Evolutionary conservation across 1,284 basidiomycete genomes (phyloP).

Genomic region (Baeospora myosura): DNA sequence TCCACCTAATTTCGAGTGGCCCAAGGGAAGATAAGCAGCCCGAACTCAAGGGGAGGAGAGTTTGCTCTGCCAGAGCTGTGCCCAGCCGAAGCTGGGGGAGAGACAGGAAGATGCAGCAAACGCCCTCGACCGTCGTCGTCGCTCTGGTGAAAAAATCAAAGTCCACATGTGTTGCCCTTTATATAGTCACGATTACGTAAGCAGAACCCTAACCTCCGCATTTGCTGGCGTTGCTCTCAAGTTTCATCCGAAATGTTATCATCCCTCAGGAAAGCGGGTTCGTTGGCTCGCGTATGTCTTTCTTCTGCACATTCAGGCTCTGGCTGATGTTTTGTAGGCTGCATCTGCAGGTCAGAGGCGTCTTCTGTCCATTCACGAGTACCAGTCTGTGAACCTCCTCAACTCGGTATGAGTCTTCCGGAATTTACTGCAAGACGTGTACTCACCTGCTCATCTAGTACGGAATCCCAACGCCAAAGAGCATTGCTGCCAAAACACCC

Average conservation of each 20-base stretch:
- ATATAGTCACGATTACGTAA: too few relatives aligned
- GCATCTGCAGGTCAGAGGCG: conserved; percentile 80
- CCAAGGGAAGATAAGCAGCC: conserved; percentile 43
- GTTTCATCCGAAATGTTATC: conserved; percentile 41
- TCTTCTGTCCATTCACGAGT: conserved; percentile 96
- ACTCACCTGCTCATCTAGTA: conserved; percentile 48
- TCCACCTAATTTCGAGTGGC: conserved; percentile 72
- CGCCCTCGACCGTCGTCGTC: conserved; percentile 62
- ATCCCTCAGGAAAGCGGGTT: conserved; percentile 52
- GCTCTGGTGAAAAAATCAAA: conserved; percentile 39
- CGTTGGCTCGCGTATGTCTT: conserved; percentile 52
- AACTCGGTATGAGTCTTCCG: conserved; percentile 66
- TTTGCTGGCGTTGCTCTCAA: conserved; percentile 2
- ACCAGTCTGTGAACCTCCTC: conserved; percentile 92
- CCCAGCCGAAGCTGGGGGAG: conserved; percentile 45
- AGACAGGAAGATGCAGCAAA: conserved; percentile 55
- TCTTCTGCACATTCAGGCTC: not conserved
- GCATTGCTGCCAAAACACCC: conserved; percentile 80
- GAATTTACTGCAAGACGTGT: conserved; percentile 9
- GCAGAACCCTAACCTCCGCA: too few relatives aligned
- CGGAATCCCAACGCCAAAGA: conserved; percentile 93
- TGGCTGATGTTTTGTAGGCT: conserved; percentile 29
- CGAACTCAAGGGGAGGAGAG: conserved; percentile 75
- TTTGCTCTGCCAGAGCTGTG: conserved; percentile 55
- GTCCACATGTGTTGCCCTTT: too few relatives aligned